Evolutionary conservation across 192 early-diverging fungal genomes (phyloP).

Genomic region (Coemansia sp.): DNA sequence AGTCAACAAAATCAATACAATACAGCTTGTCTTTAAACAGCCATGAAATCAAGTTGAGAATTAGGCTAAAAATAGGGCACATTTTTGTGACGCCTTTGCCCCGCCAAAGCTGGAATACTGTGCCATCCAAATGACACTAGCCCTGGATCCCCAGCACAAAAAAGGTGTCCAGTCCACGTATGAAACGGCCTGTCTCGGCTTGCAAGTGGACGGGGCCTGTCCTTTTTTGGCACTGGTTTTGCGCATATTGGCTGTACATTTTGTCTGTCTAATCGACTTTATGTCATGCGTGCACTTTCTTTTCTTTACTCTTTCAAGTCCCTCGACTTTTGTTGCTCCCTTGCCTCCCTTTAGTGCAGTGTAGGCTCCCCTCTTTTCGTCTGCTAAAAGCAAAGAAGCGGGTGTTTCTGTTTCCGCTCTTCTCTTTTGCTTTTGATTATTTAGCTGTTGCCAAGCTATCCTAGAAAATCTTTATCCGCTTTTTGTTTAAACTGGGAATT

Average conservation of each 20-base stretch:
- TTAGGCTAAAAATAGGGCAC: not conserved
- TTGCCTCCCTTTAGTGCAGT: too few species aligned
- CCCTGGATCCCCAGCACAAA: too few species aligned
- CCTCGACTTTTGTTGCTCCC: too few species aligned
- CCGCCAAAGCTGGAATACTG: not conserved
- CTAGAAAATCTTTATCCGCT: too few species aligned
- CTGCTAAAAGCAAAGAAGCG: too few species aligned
- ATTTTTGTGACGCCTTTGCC: not conserved
- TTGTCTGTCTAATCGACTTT: too few species aligned
- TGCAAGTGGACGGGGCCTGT: not conserved
- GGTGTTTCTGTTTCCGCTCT: not conserved
- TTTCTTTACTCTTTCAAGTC: not conserved
- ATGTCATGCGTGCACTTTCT: not conserved
- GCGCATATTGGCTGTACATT: too few species aligned
- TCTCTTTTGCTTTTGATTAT: not conserved
- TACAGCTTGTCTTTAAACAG: not conserved
- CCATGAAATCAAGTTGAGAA: not conserved
- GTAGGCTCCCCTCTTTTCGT: too few species aligned
- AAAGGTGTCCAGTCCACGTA: not conserved
- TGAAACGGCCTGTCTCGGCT: constrained; percentile 5
- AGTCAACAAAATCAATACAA: not conserved
- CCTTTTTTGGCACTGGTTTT: not conserved
- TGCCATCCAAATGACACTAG: too few species aligned
- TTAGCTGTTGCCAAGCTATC: not conserved
- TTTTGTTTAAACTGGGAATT: too few species aligned